Percentiles rank a stretch among this genome's conserved stretches.
Conservation (phyloP, 1,284 basidiomycete genomes). For the Mycosarcoma mackinlayi region DNA sequence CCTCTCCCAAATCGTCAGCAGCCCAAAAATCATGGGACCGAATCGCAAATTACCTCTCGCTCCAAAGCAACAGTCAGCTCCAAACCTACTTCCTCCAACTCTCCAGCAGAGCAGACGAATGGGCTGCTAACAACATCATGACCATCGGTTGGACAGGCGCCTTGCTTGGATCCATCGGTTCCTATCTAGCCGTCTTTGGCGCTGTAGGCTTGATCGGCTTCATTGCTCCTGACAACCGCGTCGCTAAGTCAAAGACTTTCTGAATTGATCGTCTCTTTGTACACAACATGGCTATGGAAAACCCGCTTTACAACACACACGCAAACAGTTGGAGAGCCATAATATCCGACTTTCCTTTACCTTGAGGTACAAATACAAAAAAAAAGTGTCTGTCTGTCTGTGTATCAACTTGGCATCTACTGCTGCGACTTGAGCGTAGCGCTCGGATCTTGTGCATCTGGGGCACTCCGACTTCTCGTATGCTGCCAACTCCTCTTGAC, state of each 20-base stretch:
- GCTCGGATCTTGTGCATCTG: too few relatives aligned
- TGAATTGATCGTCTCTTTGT: too few relatives aligned
- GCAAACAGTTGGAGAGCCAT: too few relatives aligned
- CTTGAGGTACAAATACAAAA: constrained; percentile 8
- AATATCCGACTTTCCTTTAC: too few relatives aligned
- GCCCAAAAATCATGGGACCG: too few relatives aligned
- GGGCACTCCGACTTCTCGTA: neutral
- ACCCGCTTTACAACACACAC: neutral
- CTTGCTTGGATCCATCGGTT: constrained; percentile 10
- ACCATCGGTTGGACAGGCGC: constrained; percentile 46
- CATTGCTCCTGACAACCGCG: constrained; percentile 23
- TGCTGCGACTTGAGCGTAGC: too few relatives aligned
- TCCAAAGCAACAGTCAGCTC: neutral
- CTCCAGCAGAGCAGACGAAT: constrained; percentile 21
- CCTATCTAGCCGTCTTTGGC: constrained; percentile 40
- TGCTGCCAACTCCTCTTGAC: constrained; percentile 12
- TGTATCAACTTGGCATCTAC: too few relatives aligned
- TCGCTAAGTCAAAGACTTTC: constrained; percentile 23
- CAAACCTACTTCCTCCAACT: constrained; percentile 11
- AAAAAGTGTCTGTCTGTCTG: neutral
- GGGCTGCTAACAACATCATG: constrained; percentile 20
- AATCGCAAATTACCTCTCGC: too few relatives aligned
- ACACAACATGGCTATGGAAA: too few relatives aligned
- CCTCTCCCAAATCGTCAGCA: too few relatives aligned
- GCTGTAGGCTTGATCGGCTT: constrained; percentile 33